Evolutionary conservation across 2,329 filamentous ascomycete species (phyloP).

Genomic region (Aspergillus pseudoglaucus): DNA sequence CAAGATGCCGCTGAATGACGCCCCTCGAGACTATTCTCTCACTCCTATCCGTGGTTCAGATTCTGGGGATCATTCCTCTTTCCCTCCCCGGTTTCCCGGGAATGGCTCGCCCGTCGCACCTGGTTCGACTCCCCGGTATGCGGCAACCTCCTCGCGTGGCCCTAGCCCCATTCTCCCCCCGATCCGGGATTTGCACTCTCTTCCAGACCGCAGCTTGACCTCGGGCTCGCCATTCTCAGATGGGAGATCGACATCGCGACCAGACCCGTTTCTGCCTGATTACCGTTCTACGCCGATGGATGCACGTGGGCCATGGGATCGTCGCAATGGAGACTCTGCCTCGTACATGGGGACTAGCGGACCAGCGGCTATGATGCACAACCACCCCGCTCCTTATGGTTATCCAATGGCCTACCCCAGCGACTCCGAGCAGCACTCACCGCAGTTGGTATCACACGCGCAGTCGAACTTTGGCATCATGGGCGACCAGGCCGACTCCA

Average conservation of each 20-base stretch:
- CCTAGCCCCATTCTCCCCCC: conserved; percentile 33
- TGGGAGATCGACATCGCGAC: conserved; percentile 17
- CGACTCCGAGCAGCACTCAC: conserved; percentile 28
- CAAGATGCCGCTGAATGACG: conserved; percentile 16
- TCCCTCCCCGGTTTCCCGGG: conserved; percentile 11
- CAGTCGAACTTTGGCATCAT: conserved; percentile 34
- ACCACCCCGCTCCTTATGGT: conserved; percentile 20
- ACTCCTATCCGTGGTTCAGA: conserved; percentile 11
- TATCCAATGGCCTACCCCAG: conserved; percentile 24
- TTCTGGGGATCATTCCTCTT: conserved; percentile 13
- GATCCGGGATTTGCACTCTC: conserved; percentile 30
- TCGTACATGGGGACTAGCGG: conserved; percentile 12
- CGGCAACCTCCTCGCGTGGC: conserved; percentile 17
- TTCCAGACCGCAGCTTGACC: conserved; percentile 22
- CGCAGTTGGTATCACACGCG: conserved; percentile 21
- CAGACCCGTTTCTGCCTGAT: conserved; percentile 17
- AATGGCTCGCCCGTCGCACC: conserved; percentile 7
- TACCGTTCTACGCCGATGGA: neutral
- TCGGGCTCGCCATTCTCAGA: conserved; percentile 21
- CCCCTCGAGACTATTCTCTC: conserved; percentile 20
- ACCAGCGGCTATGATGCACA: conserved; percentile 16
- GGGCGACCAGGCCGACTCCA: conserved; percentile 31
- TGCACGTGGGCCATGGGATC: conserved; percentile 13
- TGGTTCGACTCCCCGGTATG: conserved; percentile 12
- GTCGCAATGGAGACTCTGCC: conserved; percentile 14